Base-by-base conservation (phyloP, 441 rosid genomes). In the Aleurites moluccanus region DNA sequence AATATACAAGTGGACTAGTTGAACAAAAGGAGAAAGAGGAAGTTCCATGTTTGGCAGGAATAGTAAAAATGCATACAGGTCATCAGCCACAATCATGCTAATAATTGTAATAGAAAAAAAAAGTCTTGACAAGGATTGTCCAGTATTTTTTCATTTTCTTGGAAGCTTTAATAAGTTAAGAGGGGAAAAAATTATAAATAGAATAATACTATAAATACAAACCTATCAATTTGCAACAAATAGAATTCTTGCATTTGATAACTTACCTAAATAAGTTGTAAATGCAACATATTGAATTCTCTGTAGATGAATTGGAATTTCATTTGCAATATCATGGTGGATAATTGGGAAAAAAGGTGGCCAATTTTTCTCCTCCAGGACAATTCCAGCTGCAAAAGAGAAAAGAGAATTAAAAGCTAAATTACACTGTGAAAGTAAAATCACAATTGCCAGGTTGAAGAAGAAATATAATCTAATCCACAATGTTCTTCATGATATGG, bases 281-380 rank as follows among this genome's bases (percentile, higher is more conserved):
- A 94, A 91, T 33, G 97, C 95, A 77, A 87, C 87, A 82, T 94
- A 92, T 78, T 92, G 98, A 70, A 94, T 69, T 84, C 87, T 88
- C 80, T 92, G 97, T 62, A 92, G 88, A 83, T 88, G 95, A 72
- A 88, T 70, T 1, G 96, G 98, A 75, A 94, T 94, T 69, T 94
- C 98, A 75, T 89, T 91, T 70, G 92, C 91, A 78, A 94, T 89
- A 78, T 94, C 98, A 74, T 94, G 98, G 76, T 92, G 98, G 83
- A 94, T 90, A 73, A 94, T 88, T 3, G 98, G 97, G 78, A 94
- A 87, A 77, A 94, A 88, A 16, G 98, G 91, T 0, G 97, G 98
- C 98, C 98, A 94, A 77, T 92, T 94, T 84, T 94, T 94, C 81
- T 81, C 92, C 85, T 94, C 97, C 6, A 92, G 79, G 33, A 86